Evolutionary conservation across 2,329 filamentous ascomycete species (phyloP), one percentile per base, ranked within the genome.

Genomic region (Ceratocystis ficicola): DNA sequence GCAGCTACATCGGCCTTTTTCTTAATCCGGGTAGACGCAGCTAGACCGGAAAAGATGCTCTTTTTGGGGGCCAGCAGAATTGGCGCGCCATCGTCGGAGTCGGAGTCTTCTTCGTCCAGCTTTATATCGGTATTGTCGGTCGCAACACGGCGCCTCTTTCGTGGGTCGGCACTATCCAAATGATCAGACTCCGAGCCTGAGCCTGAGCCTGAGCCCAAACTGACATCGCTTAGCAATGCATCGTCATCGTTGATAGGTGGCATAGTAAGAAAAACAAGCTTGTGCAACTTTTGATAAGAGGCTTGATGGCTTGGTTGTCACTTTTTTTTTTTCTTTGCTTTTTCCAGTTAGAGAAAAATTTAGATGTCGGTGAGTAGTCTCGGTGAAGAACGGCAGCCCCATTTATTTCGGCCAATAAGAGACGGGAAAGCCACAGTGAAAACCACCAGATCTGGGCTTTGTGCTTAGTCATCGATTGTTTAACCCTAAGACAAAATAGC

Each of bases 11-110:
- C 70, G 12, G 66, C 68, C 46, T 74, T 77, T 69, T 76, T 75
- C 69, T 77, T 82, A 67, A 85, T 76, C 66, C 82, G 78, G 3
- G 82, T 84, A 2, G 82, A 81, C 3, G 77, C 80, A 67, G 78
- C 75, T 65, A 82, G 77, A 10, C 78, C 77, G 12, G 78, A 22
- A 30, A 68, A 75, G 0, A 78, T 68, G 2, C 73, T 70, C 12
- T 68, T 71, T 64, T 76, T 72, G 8, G 76, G 46, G n/a, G 73
- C 72, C 8, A 67, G 52, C 1, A 62, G 44, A 10, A 65, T 50
- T 3, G 63, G 59, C 22, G 72, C 66, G 2, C 73, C 71, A n/a
- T 68, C 70, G 36, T 73, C 72, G n/a, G 70, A 65, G 5, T 70
- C 68, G 8, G 69, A 66, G 12, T 72, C 70, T 8, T 72, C 69